These are phyloP conservation scores for Colletotrichum abscissum DNA, from an alignment of 2,329 filamentous ascomycete species.

Conservation along the genomic window DNA sequence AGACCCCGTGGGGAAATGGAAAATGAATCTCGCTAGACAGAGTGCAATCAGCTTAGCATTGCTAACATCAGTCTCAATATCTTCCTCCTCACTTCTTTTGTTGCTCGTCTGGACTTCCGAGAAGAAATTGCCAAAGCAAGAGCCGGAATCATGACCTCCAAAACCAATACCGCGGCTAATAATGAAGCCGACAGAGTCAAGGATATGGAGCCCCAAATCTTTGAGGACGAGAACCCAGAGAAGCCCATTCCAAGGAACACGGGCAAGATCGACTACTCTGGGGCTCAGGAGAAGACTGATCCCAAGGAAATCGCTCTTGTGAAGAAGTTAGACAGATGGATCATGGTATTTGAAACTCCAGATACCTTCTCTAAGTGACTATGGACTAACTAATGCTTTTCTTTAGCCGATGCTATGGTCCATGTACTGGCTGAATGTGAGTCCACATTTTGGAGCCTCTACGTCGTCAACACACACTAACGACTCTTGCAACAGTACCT, in stretches of 20 bases:
- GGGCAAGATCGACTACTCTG: constrained; percentile 48
- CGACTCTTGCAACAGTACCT: background rate
- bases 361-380: background rate
- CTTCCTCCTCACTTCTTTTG: background rate
- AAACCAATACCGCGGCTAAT: background rate
- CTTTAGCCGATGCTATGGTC: constrained; percentile 37
- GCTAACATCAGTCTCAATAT: background rate
- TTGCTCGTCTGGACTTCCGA: background rate
- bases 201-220: constrained; percentile 31
- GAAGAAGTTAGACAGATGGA: constrained; percentile 52
- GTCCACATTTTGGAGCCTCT: background rate
- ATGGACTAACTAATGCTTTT: background rate
- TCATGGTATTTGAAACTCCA: constrained; percentile 42
- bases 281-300: constrained; percentile 53
- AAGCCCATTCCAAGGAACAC: constrained; percentile 36
- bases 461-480: background rate
- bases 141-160: background rate
- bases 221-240: constrained; percentile 35
- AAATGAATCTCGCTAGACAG: background rate
- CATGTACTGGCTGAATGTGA: constrained; percentile 39
- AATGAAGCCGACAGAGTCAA: constrained; percentile 9
- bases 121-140: background rate
- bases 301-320: constrained; percentile 54
- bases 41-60: constrained; percentile 7
- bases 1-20: background rate